Evolutionary conservation across 2,329 filamentous ascomycete genomes (phyloP), one percentile per base, ranked within the genome.

Genomic region (Anthostomella pinea): DNA sequence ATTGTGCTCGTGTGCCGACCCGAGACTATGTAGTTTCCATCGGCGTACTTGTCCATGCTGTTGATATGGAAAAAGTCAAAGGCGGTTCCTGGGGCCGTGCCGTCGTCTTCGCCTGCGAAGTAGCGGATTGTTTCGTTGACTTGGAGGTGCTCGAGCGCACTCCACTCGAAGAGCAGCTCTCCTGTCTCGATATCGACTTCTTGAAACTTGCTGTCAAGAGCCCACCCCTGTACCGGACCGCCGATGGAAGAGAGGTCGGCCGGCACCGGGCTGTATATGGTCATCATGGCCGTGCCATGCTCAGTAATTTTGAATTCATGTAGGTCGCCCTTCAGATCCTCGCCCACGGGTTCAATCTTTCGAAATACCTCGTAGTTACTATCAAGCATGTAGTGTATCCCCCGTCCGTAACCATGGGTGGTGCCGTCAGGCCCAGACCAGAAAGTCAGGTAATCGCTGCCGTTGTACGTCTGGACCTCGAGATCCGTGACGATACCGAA

Each of bases 1-100:
- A 66, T 31, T 1, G 42, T 42, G n/a, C 50, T 56, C 1, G 58
- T 51, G 33, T 65, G 57, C 1, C 63, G 58, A 6, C 48, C 52
- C 0, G 63, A 66, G 16, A 66, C 38, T 35, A 67, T 48, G 38
- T 65, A 66, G 40, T 66, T 59, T 16, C 63, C 64, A 5, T 52
- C 51, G 3, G 36, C 38, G 9, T 57, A 57, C 44, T 62, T 58
- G 35, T 56, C 50, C 10, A 63, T 40, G 21, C 59, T 62, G 47
- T 65, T 66, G 38, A 66, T 53, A 44, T 67, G 63, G 38, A 62
- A 64, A 34, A 58, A 65, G 45, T 66, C 64, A 35, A 59, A 66
- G 0, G 50, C 43, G 8, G 28, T 39, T 9, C 41, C 34, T 2
- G 45, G 44, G 13, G 39, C 36, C 9, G 38, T 39, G 28, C 48